Conservation (phyloP, 2,329 filamentous ascomycete genomes). For the Aureobasidium lini region DNA sequence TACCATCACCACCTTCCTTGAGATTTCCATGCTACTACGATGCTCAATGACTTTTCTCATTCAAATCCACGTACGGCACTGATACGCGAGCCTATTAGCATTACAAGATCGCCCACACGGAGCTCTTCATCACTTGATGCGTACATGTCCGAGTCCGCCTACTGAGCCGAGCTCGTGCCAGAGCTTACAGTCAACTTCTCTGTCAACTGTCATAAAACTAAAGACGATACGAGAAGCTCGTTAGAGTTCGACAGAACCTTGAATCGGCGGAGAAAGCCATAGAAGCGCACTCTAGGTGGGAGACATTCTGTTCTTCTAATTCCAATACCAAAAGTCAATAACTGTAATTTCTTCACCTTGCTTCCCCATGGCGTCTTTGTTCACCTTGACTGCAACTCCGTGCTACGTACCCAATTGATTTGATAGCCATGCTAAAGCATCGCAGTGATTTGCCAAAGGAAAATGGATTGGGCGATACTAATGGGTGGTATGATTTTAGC, state of each 20-base stretch:
- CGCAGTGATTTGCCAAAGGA: no score
- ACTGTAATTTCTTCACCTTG: no score
- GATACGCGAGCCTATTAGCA: background rate
- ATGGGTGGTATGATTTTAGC: no score
- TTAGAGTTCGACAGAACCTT: background rate
- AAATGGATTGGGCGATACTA: no score
- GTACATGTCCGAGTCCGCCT: background rate
- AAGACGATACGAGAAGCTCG: background rate
- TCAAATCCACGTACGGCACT: background rate
- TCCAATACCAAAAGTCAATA: background rate
- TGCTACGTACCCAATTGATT: no score
- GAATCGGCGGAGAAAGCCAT: background rate
- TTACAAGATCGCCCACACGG: background rate
- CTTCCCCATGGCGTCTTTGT: background rate
- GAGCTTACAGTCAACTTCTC: background rate
- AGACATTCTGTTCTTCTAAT: background rate
- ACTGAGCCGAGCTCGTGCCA: background rate
- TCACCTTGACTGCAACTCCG: background rate
- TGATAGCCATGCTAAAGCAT: no score
- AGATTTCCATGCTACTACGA: background rate
- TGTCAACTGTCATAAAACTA: background rate
- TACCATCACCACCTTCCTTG: background rate
- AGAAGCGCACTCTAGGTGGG: background rate
- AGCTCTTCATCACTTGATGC: constrained; percentile 1
- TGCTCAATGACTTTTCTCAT: background rate